Evolutionary conservation across 1,284 basidiomycete species (phyloP), one percentile per base, ranked within the genome.

Genomic region (Salmacisia buchloeana): DNA sequence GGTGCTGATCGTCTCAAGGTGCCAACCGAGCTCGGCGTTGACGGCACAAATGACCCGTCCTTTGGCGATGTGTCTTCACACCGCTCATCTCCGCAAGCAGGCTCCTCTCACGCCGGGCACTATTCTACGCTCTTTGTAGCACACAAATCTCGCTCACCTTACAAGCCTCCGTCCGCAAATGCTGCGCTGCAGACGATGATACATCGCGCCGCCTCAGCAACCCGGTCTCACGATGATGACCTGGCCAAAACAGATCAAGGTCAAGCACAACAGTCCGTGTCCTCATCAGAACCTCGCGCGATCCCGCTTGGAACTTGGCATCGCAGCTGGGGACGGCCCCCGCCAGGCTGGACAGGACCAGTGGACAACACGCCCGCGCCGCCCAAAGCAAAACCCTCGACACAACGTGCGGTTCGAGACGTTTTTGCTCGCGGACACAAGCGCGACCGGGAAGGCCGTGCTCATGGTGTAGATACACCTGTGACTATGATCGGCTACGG

Each of bases 101-200:
- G n/a, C n/a, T n/a, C n/a, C n/a, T n/a, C 5, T 25, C 25, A 23
- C 4, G 27, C 27, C 18, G 31, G 31, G 25, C 54, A 57, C n/a
- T 38, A 38, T 29, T 38, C 34, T 2, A 58, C 56, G 61, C 61
- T 75, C 43, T 76, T 76, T 61, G 69, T 75, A 1, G 74, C 73
- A 9, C 73, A 76, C 66, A 71, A 70, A 41, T 63, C 71, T 15
- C 65, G 74, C 4, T 69, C 73, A 41, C 69, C 69, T 4, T 76
- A 73, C 60, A 69, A 73, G n/a, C 73, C 74, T 7, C 74, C 74
- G 54, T 76, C 74, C 13, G 69, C 74, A 15, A 74, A 72, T 31
- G 62, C 69, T n/a, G 46, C 67, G 6, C 62, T 76, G 35, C 69
- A 70, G 54, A 67, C 67, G 5, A 58, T 54, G 29, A 52, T 61